Evolutionary conservation across 1,284 basidiomycete genomes (phyloP).

Genomic region (Athelia psychrophila): DNA sequence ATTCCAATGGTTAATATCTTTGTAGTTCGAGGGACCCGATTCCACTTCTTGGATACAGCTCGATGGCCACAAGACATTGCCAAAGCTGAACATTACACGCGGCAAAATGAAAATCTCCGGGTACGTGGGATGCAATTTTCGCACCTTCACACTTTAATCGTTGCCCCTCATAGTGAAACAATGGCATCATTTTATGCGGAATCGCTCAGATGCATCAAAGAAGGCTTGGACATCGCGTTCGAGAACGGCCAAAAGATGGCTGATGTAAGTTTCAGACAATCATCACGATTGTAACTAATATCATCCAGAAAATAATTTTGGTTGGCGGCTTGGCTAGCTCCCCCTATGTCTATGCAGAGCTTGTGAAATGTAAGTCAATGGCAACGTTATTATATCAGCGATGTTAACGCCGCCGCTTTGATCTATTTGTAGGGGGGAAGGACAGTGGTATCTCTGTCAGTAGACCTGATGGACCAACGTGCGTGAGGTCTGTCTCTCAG

Average conservation of each 20-base stretch:
- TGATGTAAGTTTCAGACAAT: constrained; percentile 4
- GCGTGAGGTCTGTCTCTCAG: neutral
- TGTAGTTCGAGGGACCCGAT: constrained; percentile 2
- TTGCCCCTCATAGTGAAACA: neutral
- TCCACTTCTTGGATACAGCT: constrained; percentile 4
- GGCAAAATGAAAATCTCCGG: constrained; percentile 6
- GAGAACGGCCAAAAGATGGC: constrained; percentile 5
- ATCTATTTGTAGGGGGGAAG: neutral
- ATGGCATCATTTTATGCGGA: constrained; percentile 6
- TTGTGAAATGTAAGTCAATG: neutral
- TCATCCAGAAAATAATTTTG: constrained; percentile 7
- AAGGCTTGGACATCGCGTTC: constrained; percentile 8
- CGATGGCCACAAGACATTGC: constrained; percentile 4
- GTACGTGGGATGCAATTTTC: neutral
- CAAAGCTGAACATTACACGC: constrained; percentile 2
- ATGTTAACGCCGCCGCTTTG: too few species aligned
- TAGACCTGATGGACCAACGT: constrained; percentile 10
- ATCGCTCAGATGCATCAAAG: constrained; percentile 6
- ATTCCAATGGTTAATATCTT: neutral
- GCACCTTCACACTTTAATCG: neutral
- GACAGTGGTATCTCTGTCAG: constrained; percentile 6
- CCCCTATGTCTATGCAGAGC: constrained; percentile 6
- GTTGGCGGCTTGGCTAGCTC: constrained; percentile 9
- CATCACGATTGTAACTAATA: too few species aligned
- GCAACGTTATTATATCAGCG: too few species aligned